Evolutionary conservation across 768 basidiomycete genomes (phyloP).

Genomic region (Mycena sanguinolenta): DNA sequence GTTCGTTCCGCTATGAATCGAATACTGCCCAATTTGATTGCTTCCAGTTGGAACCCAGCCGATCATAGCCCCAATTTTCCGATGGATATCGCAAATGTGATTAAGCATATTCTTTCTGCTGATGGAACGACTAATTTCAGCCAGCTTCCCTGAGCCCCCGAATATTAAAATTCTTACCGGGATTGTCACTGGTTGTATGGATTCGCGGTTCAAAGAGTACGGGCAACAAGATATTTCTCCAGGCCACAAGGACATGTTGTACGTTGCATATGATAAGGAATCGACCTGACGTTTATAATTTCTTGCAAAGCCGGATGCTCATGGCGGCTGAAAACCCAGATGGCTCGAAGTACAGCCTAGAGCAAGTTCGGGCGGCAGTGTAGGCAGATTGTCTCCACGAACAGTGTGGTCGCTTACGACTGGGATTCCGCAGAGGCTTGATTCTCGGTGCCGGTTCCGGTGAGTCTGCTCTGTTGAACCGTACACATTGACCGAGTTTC

Average conservation of each 20-base stretch:
- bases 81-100: constrained; percentile 6
- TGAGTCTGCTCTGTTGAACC: not conserved
- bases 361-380: constrained; percentile 19
- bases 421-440: constrained; percentile 9
- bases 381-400: not conserved
- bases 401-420: not conserved
- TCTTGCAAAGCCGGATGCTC: not conserved
- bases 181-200: constrained; percentile 4
- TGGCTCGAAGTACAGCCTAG: constrained; percentile 20
- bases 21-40: not conserved
- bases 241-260: constrained; percentile 18
- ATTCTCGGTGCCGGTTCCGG: constrained; percentile 27
- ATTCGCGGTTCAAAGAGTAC: constrained; percentile 9
- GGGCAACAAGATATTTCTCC: not conserved
- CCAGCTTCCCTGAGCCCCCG: constrained; percentile 6
- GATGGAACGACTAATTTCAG: not conserved
- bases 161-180: not conserved
- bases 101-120: not conserved
- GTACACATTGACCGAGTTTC: not conserved
- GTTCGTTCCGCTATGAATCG: not conserved
- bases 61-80: not conserved
- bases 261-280: not conserved
- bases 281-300: not conserved
- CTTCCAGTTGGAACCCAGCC: constrained; percentile 23
- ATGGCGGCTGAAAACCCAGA: constrained; percentile 8